Conservation (phyloP, 371 early-diverging fungal genomes). For the Capillidium rhysosporum region DNA sequence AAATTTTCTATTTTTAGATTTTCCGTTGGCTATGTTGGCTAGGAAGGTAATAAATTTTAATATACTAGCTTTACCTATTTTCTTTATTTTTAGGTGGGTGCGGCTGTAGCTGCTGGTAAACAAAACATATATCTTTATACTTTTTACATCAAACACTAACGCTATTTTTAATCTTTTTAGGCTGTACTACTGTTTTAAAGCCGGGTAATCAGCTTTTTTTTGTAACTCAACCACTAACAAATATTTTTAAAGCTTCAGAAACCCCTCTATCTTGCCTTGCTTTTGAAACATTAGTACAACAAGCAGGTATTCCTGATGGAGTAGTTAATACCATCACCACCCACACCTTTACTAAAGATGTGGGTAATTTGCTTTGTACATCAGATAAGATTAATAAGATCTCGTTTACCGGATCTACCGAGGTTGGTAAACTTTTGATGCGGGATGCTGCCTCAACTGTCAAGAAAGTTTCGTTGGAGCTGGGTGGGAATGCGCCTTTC, state of each 20-base stretch:
- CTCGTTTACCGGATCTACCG: conserved; percentile 66
- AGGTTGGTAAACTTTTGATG: conserved; percentile 51
- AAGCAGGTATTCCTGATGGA: conserved; percentile 76
- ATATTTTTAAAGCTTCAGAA: conserved; percentile 26
- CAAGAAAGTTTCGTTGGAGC: conserved; percentile 58
- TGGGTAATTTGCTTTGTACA: conserved; percentile 45
- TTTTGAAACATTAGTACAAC: conserved; percentile 44
- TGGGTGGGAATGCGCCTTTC: conserved; percentile 78
- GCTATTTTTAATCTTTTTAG: no score
- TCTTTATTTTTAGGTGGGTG: not conserved
- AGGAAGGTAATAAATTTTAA: conserved; percentile 47
- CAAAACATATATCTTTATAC: conserved; percentile 20
- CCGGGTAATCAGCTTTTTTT: conserved; percentile 17
- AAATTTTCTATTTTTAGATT: conserved; percentile 25
- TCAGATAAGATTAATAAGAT: conserved; percentile 44
- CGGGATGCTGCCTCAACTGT: conserved; percentile 44
- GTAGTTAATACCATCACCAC: conserved; percentile 65
- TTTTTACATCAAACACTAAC: conserved; percentile 15
- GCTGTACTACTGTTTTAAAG: conserved; percentile 59
- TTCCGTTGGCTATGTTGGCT: conserved; percentile 81
- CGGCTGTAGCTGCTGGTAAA: conserved; percentile 33
- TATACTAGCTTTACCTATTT: conserved; percentile 12
- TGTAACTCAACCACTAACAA: not conserved
- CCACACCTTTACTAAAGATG: conserved; percentile 27
- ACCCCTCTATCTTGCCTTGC: conserved; percentile 72